phyloP scores from a whole-genome alignment of 2,329 filamentous ascomycete genomes.

The Hypoxylon sp. region DNA sequence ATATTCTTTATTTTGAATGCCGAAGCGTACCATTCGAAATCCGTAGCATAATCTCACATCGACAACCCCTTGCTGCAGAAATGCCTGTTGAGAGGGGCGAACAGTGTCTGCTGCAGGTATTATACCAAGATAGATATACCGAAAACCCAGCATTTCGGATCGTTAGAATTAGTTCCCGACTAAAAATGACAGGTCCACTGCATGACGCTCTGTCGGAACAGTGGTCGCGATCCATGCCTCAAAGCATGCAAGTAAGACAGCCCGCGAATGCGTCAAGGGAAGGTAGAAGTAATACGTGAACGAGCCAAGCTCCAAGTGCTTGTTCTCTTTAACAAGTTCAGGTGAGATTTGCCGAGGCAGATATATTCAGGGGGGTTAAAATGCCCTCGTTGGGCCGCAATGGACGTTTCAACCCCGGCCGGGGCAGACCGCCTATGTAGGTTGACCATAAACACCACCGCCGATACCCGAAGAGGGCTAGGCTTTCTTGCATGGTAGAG shows the following conservation, averaged over 20 bases:
- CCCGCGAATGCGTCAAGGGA: conserved; percentile 7
- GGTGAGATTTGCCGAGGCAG: conserved; percentile 18
- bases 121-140: conserved; percentile 16
- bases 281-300: conserved; percentile 11
- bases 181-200: conserved; percentile 24
- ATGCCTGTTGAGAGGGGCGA: neutral
- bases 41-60: conserved; percentile 15
- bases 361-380: conserved; percentile 14
- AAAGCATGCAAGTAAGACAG: conserved; percentile 24
- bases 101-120: conserved; percentile 6
- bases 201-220: conserved; percentile 25
- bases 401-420: conserved; percentile 32
- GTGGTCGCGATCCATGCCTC: conserved; percentile 22
- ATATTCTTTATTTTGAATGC: neutral
- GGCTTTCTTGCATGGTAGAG: conserved; percentile 22
- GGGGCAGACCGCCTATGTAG: conserved; percentile 26
- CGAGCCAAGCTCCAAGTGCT: neutral
- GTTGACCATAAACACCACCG: conserved; percentile 19
- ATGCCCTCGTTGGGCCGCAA: conserved; percentile 42
- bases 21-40: conserved; percentile 3
- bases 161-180: conserved; percentile 6
- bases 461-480: conserved; percentile 23
- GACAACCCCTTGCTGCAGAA: neutral
- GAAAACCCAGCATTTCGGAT: conserved; percentile 28
- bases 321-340: neutral